Evolutionary conservation across 331 rosid species (phyloP).

Genomic region (Acacia concinna): DNA sequence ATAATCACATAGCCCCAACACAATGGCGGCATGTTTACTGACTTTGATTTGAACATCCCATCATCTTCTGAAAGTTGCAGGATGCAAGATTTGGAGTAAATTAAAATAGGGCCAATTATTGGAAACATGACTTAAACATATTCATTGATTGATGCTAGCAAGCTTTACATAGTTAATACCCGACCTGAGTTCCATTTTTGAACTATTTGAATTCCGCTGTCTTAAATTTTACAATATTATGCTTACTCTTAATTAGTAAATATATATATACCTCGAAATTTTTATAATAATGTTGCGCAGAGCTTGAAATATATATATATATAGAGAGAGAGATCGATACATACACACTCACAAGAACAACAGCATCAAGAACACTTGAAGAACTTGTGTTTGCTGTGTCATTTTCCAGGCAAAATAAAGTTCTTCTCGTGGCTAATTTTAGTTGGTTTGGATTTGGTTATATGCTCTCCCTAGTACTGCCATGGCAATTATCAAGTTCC

Average conservation of each 20-base stretch:
- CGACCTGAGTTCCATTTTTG: background rate
- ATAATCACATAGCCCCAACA: background rate
- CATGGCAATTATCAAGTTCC: background rate
- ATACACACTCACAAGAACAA: background rate
- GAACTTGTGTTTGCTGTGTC: background rate
- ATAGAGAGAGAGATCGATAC: background rate
- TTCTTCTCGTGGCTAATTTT: conserved; percentile 8
- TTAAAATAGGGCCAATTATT: background rate
- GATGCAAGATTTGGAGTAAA: background rate
- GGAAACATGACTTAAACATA: background rate
- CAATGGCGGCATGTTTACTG: conserved; percentile 23
- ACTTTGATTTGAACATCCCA: conserved; percentile 24
- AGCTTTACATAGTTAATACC: background rate
- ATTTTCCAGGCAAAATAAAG: background rate
- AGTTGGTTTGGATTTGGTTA: background rate
- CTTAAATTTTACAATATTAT: too few relatives aligned
- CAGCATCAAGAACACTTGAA: background rate
- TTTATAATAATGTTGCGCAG: background rate
- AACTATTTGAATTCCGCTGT: background rate
- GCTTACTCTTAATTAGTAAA: background rate
- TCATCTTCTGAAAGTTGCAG: conserved; percentile 6
- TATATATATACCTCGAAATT: background rate
- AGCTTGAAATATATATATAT: background rate
- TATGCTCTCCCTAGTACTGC: background rate
- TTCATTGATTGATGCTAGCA: background rate